These are phyloP conservation scores for Epipyxis sp. DNA, from an alignment of 108 stramenopile species.

Conservation along the genomic window DNA sequence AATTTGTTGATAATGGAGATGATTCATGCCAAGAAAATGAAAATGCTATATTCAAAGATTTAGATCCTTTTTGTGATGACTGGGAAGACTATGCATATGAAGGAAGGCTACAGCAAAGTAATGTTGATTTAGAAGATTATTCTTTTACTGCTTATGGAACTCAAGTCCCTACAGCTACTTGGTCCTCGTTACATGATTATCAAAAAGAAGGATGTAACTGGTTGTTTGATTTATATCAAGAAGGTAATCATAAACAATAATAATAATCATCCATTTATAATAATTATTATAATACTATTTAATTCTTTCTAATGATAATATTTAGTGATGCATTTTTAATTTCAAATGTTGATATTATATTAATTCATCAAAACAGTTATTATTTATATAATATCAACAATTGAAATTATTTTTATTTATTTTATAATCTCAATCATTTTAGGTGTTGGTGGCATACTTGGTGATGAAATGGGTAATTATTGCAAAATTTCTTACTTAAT, in stretches of 20 bases:
- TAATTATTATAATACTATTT: neutral
- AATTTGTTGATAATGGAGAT: too few species aligned
- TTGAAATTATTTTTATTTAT: slow-evolving; percentile 79
- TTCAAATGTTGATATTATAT: too few species aligned
- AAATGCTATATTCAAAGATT: too few species aligned
- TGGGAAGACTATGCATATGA: too few species aligned
- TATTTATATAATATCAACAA: too few species aligned
- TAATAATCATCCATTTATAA: slow-evolving; percentile 36
- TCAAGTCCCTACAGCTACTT: neutral
- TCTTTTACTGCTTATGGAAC: slow-evolving; percentile 16
- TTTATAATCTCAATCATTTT: slow-evolving; percentile 86
- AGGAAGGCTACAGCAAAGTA: too few species aligned
- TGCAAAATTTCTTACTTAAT: too few species aligned
- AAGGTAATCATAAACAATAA: slow-evolving; percentile 31
- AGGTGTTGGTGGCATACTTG: slow-evolving; percentile 87
- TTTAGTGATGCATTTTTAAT: neutral
- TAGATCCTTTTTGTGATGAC: too few species aligned
- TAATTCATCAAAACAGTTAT: too few species aligned
- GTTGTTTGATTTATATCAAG: slow-evolving; percentile 18
- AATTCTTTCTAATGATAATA: neutral
- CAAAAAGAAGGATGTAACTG: slow-evolving; percentile 17
- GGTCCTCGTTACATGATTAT: neutral
- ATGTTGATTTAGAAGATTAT: too few species aligned
- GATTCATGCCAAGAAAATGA: too few species aligned
- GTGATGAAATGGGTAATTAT: slow-evolving; percentile 90